Percentiles rank a stretch among this genome's conserved stretches.
Conservation (phyloP, 306 rosid species). For the Macrotyloma uniflorum region DNA sequence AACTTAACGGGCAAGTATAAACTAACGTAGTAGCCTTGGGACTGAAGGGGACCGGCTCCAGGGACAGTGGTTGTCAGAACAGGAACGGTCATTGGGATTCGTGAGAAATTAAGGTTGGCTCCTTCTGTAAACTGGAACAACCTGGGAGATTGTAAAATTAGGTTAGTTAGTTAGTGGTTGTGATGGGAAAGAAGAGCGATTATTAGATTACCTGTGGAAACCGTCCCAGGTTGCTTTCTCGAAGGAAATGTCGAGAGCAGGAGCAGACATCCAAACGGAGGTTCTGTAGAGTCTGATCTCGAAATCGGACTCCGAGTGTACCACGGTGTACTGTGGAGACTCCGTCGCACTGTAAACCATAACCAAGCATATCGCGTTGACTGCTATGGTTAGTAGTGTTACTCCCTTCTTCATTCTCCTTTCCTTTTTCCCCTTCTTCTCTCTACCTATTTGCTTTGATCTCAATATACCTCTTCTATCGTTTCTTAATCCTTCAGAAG, state of each 20-base stretch:
- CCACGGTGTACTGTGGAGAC: conserved; percentile 59
- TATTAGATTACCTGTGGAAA: conserved; percentile 56
- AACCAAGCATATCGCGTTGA: background rate
- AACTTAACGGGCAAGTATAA: conserved; percentile 71
- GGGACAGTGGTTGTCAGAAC: conserved; percentile 71
- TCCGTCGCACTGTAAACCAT: conserved; percentile 47
- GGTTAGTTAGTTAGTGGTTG: background rate
- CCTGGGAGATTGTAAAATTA: conserved; percentile 31
- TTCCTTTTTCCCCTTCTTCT: background rate
- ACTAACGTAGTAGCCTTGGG: conserved; percentile 64
- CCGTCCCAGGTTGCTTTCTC: conserved; percentile 65
- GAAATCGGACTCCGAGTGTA: conserved; percentile 71
- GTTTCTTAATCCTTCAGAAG: no score
- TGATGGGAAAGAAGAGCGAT: background rate
- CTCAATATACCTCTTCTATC: no score
- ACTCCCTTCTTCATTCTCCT: conserved; percentile 29
- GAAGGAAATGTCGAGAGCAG: conserved; percentile 44
- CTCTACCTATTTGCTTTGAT: background rate
- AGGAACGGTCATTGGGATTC: conserved; percentile 73
- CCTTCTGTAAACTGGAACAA: conserved; percentile 85
- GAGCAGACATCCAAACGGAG: conserved; percentile 71
- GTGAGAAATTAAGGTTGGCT: conserved; percentile 82
- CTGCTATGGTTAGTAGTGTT: background rate
- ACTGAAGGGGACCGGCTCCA: conserved; percentile 64
- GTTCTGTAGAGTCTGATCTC: conserved; percentile 67